Base-by-base conservation (phyloP, 371 early-diverging fungal species). In the Zancudomyces culisetae region DNA sequence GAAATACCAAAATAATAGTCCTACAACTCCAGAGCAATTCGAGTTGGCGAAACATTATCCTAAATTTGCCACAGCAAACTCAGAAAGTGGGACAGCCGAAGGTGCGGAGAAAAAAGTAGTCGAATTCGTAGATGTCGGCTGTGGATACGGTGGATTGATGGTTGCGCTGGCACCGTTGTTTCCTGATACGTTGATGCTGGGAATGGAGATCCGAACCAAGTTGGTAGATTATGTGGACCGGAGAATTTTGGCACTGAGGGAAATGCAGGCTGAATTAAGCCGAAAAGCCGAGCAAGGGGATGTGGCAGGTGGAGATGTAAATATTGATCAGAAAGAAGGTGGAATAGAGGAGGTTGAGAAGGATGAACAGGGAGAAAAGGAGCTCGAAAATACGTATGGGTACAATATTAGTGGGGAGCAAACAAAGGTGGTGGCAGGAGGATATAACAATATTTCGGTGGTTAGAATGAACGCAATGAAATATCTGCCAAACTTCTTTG, bases 381-480 rank as follows among this genome's bases (percentile, higher is more conserved):
- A 71, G 48, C 51, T 56, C 1, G 52, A 47, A 13, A 50, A 56
- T 10, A 39, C 23, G 2, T 53, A 52, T 24, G 64, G 63, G 23
- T n/a, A 20, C 42, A 8, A 43, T 15, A 67, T 67, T 29, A 59
- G 59, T 27, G 67, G 67, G 27, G 67, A 66, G 40, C 62, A 58
- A 30, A 51, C 40, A 6, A 55, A 63, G 1, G 45, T 66, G 27
- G 70, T 63, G 26, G 71, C 83, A 35, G 84, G 79, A 54, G 72
- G 78, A 35, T 96, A 90, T 66, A 83, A 90, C 57, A 99, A 99
- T 63, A 79, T 90, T 1, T 82, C 89, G 0, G 87, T 97, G 40
- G 81, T 95, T 69, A 79, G 98, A 40, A 93, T 94, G 79, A 99
- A 99, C 69, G 96, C 95, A 50, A 91, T 98, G 90, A 93, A 98